Conservation (phyloP, 148 eudicot species). For the Arctostaphylos glauca region DNA sequence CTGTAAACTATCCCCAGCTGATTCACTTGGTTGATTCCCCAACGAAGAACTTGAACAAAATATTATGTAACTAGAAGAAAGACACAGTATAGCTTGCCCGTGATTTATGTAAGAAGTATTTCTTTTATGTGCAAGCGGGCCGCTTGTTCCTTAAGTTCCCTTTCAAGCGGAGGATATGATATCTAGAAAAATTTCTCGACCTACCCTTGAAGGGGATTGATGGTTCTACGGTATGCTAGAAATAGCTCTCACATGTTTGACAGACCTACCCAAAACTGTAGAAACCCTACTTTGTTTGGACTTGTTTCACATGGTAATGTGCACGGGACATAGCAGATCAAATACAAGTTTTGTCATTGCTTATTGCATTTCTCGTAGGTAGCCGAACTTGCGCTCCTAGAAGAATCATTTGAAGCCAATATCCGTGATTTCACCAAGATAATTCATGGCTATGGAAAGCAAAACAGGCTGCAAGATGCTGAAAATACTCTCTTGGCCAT, state of each 20-base stretch:
- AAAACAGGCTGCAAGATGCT: slow-evolving; percentile 61
- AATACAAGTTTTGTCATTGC: not conserved
- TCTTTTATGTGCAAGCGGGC: not conserved
- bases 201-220: not conserved
- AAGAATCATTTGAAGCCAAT: slow-evolving; percentile 87
- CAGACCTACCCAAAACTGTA: not conserved
- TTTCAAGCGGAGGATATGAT: not conserved
- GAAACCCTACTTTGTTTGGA: not conserved
- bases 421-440: slow-evolving; percentile 91
- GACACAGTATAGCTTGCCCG: not conserved
- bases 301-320: not conserved
- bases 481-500: slow-evolving; percentile 53
- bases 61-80: not conserved
- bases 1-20: not conserved
- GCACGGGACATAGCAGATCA: not conserved
- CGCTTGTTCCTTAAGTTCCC: not conserved
- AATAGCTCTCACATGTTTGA: not conserved
- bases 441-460: slow-evolving; percentile 69
- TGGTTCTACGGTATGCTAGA: not conserved
- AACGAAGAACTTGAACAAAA: not conserved
- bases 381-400: slow-evolving; percentile 54
- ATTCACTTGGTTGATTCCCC: not conserved
- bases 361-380: slow-evolving; percentile 37
- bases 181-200: not conserved
- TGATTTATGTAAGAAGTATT: not conserved